Evolutionary conservation across 805 yeast genomes (phyloP).

Genomic region (Metschnikowia proteae): DNA sequence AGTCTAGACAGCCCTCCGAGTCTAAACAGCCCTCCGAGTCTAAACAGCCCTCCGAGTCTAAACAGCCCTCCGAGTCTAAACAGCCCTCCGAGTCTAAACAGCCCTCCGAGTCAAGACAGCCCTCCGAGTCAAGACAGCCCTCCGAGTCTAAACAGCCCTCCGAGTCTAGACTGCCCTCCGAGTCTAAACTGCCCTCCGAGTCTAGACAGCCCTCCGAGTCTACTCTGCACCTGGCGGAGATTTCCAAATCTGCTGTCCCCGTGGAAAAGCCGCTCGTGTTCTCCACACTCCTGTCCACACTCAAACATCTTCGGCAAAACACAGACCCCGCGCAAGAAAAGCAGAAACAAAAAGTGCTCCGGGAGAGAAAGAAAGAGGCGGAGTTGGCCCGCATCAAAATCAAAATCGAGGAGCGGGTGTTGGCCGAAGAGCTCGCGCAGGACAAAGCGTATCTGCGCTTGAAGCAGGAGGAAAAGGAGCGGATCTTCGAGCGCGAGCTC

Average conservation of each 20-base stretch:
- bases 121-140: too few relatives aligned
- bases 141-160: too few relatives aligned
- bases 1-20: too few relatives aligned
- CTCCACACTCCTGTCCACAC: slow-evolving; percentile 12
- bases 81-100: too few relatives aligned
- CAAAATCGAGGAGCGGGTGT: slow-evolving; percentile 32
- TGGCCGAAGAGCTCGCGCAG: slow-evolving; percentile 26
- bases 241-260: neutral
- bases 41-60: too few relatives aligned
- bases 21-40: too few relatives aligned
- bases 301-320: slow-evolving; percentile 13
- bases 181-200: too few relatives aligned
- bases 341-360: slow-evolving; percentile 12
- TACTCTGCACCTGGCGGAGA: too few relatives aligned
- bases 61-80: too few relatives aligned
- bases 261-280: neutral
- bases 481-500: slow-evolving; percentile 24
- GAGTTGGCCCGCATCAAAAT: slow-evolving; percentile 29
- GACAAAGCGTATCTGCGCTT: slow-evolving; percentile 26
- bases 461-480: slow-evolving; percentile 28
- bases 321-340: neutral
- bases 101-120: too few relatives aligned
- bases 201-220: too few relatives aligned
- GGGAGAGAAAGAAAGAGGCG: slow-evolving; percentile 25
- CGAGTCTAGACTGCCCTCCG: too few relatives aligned